Evolutionary conservation across 2,329 filamentous ascomycete genomes (phyloP), one percentile per base, ranked within the genome.

Genomic region (Coleophoma eucalyptorum): DNA sequence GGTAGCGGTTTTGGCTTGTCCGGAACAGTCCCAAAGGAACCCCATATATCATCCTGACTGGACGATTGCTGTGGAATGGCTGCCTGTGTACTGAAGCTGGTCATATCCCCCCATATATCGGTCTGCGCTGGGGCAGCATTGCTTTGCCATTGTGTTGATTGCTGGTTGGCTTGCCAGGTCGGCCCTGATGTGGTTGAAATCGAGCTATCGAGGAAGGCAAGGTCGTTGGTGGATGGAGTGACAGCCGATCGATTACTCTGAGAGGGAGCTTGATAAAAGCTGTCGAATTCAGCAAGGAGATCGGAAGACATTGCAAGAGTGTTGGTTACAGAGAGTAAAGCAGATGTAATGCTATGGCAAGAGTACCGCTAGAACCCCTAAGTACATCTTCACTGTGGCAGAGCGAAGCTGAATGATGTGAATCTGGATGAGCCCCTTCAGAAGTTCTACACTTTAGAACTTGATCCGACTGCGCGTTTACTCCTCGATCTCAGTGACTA

Each of bases 211-310:
- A 64, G 43, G 37, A 59, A 56, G 5, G 55, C 54, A 15, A 63
- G 51, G 41, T 62, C 57, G 35, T 62, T 61, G 34, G 51, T 52
- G 15, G 59, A 51, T 15, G 55, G 51, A 2, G 56, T 32, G 26
- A 6, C 26, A 35, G 46, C 54, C n/a, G 60, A 56, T 44, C 67
- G 62, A 15, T 58, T 54, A n/a, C 60, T 58, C 43, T 57, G 59
- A 5, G 26, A 26, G 31, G 70, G 61, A 51, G 67, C 55, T 53
- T 58, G 58, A 48, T 77, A 72, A 57, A 74, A 69, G 59, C 69
- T 72, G 61, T 78, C 80, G 58, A 86, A 84, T 57, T 82, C 79
- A 50, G 81, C 82, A 62, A 86, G 82, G 51, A 86, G 76, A 66
- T 86, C 81, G 55, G 81, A 80, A 58, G 83, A 86, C 82, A 86